These are phyloP conservation scores for Diplodia seriata DNA, from an alignment of 2,329 filamentous ascomycete genomes.

Conservation along the genomic window DNA sequence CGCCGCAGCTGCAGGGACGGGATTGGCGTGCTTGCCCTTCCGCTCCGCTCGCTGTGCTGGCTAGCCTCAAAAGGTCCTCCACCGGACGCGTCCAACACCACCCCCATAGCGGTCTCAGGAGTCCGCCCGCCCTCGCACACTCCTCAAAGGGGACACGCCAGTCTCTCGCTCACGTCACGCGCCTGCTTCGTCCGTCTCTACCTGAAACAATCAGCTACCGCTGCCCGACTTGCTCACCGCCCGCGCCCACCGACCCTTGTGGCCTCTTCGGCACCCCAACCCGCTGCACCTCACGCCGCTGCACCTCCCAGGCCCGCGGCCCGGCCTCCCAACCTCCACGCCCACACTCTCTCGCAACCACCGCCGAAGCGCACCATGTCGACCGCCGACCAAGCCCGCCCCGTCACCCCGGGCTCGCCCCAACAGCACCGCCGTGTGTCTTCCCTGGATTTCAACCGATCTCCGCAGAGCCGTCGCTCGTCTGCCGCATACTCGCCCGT, in stretches of 20 bases:
- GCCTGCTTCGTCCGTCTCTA: constrained; percentile 19
- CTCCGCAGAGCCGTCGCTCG: constrained; percentile 47
- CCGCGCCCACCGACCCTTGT: constrained; percentile 9
- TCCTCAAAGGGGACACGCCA: constrained; percentile 19
- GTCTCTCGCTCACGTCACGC: constrained; percentile 30
- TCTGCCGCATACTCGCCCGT: constrained; percentile 55
- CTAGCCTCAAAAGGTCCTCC: neutral
- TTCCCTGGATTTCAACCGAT: constrained; percentile 50
- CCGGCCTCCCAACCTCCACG: constrained; percentile 4
- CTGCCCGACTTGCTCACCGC: constrained; percentile 21
- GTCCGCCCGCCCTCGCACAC: neutral
- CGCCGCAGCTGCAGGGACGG: constrained; percentile 27
- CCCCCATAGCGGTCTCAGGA: constrained; percentile 12
- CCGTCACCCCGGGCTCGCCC: constrained; percentile 25
- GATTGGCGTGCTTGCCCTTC: constrained; percentile 23
- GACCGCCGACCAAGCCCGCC: constrained; percentile 28
- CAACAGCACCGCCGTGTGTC: constrained; percentile 46
- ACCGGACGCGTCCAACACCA: constrained; percentile 11
- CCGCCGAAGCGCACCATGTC: constrained; percentile 15
- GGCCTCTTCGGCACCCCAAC: neutral
- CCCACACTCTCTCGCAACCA: neutral
- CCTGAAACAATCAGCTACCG: constrained; percentile 17
- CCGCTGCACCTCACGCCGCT: constrained; percentile 2
- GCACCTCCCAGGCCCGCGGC: constrained; percentile 21
- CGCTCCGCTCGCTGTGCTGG: constrained; percentile 18